Base-by-base conservation (phyloP, 805 yeast species). In the Kluyveromyces nonfermentans region DNA sequence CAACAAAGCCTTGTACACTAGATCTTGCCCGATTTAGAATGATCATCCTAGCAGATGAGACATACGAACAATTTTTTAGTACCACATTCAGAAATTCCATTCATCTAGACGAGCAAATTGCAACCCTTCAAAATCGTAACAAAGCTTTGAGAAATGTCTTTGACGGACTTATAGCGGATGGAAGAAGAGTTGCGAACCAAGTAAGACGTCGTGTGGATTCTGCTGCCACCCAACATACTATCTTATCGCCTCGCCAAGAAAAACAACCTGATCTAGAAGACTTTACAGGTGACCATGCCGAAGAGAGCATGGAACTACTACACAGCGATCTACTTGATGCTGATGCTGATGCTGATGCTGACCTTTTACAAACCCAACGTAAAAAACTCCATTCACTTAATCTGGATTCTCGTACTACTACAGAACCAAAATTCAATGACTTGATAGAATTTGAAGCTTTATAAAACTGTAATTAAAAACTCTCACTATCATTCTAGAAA, bases 21-120 rank as follows among this genome's bases (percentile, higher is more conserved):
- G 85, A 83, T 42, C 67, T 87, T 15, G 86, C 97, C 0, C 88
- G 96, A 0, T 90, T 90, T 66, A 70, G 97, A 49, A 90, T 90
- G 98, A 94, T 93, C 1, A 68, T 93, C 5, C 68, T 90, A 5
- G 97, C 97, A 0, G 96, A 89, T 60, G 97, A 88, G 56, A 85
- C 96, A 0, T 83, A 87, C 52, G 97, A 93, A 61, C 69, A 83
- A 34, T 78, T 90, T 48, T 93, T 93, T 65, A 72, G 85, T 12
- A 68, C 71, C 20, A 82, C 88, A 0, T 67, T 87, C 30, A 72
- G 83, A 44, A 62, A 70, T n/a, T 75, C 90, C 0, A 73, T 85
- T 41, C 86, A 84, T 56, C 70, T 85, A 39, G 74, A 76, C 45
- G 74, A 75, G 50, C 77, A 74, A 32, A 70, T 75, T 37, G 73